Evolutionary conservation across 1,284 basidiomycete genomes (phyloP).

Genomic region (Coniferiporia weirii): DNA sequence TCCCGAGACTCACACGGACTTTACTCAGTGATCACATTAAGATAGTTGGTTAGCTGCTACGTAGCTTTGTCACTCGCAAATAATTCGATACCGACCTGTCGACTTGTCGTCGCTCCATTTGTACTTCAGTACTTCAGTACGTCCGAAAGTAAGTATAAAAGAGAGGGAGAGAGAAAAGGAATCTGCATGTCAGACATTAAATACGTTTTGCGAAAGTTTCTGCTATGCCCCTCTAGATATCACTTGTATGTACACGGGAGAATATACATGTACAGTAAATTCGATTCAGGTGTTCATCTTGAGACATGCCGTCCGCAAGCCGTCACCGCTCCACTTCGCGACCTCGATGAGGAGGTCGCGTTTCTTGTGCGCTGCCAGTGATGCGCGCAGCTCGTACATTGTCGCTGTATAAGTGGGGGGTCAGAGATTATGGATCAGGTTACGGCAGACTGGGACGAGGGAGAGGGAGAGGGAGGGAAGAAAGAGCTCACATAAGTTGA

Average conservation of each 20-base stretch:
- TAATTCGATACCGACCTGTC: not conserved
- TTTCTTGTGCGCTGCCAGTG: constrained; percentile 66
- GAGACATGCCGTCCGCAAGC: constrained; percentile 68
- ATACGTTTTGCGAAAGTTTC: too few relatives aligned
- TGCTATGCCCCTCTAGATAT: too few relatives aligned
- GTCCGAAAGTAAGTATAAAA: too few relatives aligned
- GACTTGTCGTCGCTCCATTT: not conserved
- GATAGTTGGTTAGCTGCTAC: too few relatives aligned
- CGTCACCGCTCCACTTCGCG: constrained; percentile 78
- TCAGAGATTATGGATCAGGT: constrained; percentile 1
- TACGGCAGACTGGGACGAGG: not conserved
- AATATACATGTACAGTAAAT: not conserved
- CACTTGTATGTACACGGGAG: too few relatives aligned
- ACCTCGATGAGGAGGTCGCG: constrained; percentile 66
- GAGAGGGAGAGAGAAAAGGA: too few relatives aligned
- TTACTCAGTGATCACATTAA: too few relatives aligned
- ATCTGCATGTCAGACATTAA: too few relatives aligned
- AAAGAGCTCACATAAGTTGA: constrained; percentile 66
- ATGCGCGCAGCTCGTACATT: constrained; percentile 71
- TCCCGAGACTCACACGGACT: too few relatives aligned
- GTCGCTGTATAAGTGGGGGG: constrained; percentile 46
- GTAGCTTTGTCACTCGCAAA: too few relatives aligned
- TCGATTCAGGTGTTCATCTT: constrained; percentile 51
- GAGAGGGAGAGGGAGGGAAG: too few relatives aligned
- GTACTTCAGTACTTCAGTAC: too few relatives aligned